phyloP scores from a whole-genome alignment of 2,329 filamentous ascomycete genomes.

The Cryphonectria carpinicola region DNA sequence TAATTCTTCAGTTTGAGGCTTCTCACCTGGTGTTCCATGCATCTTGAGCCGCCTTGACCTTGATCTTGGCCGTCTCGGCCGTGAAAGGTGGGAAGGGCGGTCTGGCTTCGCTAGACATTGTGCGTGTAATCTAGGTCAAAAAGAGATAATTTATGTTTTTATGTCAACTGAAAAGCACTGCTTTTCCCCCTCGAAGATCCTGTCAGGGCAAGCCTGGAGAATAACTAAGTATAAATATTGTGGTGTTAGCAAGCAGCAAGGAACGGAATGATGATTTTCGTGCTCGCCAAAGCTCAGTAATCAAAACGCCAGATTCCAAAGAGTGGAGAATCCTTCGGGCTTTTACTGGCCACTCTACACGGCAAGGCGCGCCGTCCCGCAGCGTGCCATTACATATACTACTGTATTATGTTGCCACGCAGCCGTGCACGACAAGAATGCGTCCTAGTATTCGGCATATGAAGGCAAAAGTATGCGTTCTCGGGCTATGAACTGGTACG shows the following conservation, averaged over 20 bases:
- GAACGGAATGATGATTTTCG: background rate
- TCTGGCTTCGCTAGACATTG: slow-evolving; percentile 34
- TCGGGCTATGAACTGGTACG: background rate
- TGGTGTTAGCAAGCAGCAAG: background rate
- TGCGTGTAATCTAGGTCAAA: background rate
- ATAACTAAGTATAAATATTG: background rate
- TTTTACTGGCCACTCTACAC: background rate
- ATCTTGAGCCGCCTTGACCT: slow-evolving; percentile 84
- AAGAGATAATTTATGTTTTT: background rate
- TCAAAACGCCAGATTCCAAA: background rate
- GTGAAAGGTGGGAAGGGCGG: slow-evolving; percentile 74
- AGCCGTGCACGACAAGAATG: background rate
- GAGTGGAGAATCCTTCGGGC: background rate
- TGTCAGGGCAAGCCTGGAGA: too few species aligned
- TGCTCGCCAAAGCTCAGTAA: background rate
- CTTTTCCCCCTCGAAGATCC: too few species aligned
- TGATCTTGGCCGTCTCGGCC: slow-evolving; percentile 68
- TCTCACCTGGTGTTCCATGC: slow-evolving; percentile 76
- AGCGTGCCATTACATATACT: background rate
- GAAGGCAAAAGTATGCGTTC: background rate
- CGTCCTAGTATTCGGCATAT: background rate
- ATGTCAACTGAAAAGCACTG: background rate
- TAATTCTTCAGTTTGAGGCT: slow-evolving; percentile 22
- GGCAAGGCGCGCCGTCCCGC: slow-evolving; percentile 2
- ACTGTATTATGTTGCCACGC: background rate